Evolutionary conservation across 306 rosid genomes (phyloP).

Genomic region (Psophocarpus tetragonolobus): DNA sequence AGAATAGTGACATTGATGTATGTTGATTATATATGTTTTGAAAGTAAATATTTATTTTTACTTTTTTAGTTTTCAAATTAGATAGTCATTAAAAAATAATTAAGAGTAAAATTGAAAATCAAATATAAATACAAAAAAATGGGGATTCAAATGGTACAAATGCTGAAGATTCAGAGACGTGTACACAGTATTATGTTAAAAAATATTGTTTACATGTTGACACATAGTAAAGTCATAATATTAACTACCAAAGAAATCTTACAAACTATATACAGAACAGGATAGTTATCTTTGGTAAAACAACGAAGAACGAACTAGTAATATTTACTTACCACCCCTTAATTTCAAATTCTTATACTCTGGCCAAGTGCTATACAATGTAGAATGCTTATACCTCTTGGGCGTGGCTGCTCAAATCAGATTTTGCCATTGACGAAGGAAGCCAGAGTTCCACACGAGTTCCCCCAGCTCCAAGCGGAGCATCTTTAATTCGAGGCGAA

Average conservation of each 20-base stretch:
- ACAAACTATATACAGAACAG: constrained; percentile 38
- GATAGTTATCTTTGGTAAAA: constrained; percentile 22
- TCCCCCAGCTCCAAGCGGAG: constrained; percentile 92
- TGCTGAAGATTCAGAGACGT: constrained; percentile 11
- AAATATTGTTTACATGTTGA: constrained; percentile 12
- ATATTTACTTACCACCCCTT: constrained; percentile 37
- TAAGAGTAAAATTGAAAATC: no score
- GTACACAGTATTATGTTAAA: not conserved
- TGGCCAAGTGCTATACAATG: not conserved
- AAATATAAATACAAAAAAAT: no score
- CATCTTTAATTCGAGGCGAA: constrained; percentile 78
- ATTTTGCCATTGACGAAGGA: constrained; percentile 51
- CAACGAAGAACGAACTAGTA: constrained; percentile 5
- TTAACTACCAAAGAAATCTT: constrained; percentile 7
- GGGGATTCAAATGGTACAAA: not conserved
- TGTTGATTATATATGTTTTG: no score
- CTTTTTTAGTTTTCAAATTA: no score
- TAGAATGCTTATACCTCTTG: constrained; percentile 43
- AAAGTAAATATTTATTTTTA: no score
- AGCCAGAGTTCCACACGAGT: constrained; percentile 95
- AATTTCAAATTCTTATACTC: constrained; percentile 17
- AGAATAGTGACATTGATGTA: no score
- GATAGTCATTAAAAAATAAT: no score
- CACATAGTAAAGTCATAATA: constrained; percentile 3
- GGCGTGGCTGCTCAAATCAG: constrained; percentile 49